Conservation (phyloP, 2,329 filamentous ascomycete genomes). For the Hysterium pulicare region DNA sequence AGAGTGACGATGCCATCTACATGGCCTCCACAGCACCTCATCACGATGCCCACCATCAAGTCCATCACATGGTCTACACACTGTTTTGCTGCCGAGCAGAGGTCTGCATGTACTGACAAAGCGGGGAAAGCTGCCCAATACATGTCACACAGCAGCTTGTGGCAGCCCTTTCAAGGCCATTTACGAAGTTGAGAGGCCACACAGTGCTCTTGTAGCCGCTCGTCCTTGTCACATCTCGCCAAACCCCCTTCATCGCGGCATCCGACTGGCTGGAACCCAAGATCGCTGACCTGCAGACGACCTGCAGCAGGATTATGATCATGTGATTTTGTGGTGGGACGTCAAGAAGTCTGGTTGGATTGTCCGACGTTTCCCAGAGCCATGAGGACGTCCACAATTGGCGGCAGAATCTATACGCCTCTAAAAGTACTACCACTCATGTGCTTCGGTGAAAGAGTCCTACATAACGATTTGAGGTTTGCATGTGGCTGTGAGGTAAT, state of each 20-base stretch:
- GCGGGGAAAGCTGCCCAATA: conserved; percentile 14
- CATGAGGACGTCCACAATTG: too few species aligned
- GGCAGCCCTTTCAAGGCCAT: conserved; percentile 12
- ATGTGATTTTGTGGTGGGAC: conserved; percentile 18
- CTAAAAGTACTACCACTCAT: too few species aligned
- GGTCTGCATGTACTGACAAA: conserved; percentile 19
- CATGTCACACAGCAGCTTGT: conserved; percentile 21
- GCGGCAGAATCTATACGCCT: too few species aligned
- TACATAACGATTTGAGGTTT: too few species aligned
- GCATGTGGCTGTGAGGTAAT: too few species aligned
- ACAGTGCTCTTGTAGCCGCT: conserved; percentile 13
- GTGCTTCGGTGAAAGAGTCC: too few species aligned
- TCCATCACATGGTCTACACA: conserved; percentile 1
- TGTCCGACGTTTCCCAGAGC: neutral
- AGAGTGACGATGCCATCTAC: too few species aligned
- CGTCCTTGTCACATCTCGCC: conserved; percentile 18
- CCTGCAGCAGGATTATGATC: conserved; percentile 27
- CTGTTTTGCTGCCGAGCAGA: neutral
- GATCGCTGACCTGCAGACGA: conserved; percentile 28
- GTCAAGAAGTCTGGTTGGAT: conserved; percentile 1
- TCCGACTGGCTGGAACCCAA: conserved; percentile 29
- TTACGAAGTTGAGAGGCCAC: conserved; percentile 5
- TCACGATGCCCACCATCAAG: conserved; percentile 3
- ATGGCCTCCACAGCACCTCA: too few species aligned
- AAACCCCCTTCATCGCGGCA: conserved; percentile 12